Evolutionary conservation across 768 basidiomycete species (phyloP).

Genomic region (Suillus clintonianus): DNA sequence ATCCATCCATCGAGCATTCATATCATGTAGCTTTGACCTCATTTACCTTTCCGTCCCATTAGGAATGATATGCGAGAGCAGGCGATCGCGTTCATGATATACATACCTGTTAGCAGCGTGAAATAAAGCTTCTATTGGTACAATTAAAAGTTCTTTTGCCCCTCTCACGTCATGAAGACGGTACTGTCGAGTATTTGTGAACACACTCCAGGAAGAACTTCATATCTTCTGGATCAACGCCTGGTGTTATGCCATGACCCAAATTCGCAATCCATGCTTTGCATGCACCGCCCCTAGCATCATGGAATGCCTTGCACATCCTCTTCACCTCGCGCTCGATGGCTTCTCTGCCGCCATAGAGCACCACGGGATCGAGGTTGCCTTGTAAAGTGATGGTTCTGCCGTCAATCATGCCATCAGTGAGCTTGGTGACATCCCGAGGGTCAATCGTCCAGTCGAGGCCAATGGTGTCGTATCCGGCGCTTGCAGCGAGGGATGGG

Average conservation of each 20-base stretch:
- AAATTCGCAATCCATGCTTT: conserved; percentile 96
- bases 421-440: conserved; percentile 53
- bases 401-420: neutral
- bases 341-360: conserved; percentile 84
- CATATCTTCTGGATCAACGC: conserved; percentile 91
- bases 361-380: conserved; percentile 86
- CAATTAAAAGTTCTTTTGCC: neutral
- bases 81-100: neutral
- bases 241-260: conserved; percentile 96
- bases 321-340: conserved; percentile 86
- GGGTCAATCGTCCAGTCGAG: conserved; percentile 92
- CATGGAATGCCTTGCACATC: conserved; percentile 76
- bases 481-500: conserved; percentile 61
- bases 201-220: conserved; percentile 90
- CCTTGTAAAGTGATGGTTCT: conserved; percentile 77
- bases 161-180: neutral
- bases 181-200: conserved; percentile 68
- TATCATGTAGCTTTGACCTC: conserved; percentile 5
- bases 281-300: conserved; percentile 44
- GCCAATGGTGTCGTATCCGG: conserved; percentile 86
- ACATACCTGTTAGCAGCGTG: neutral
- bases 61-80: conserved; percentile 1
- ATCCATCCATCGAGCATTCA: conserved; percentile 5
- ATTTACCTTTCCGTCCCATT: neutral
- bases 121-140: neutral